phyloP scores from a whole-genome alignment of 768 basidiomycete genomes.

The Macrocybe gigantea region DNA sequence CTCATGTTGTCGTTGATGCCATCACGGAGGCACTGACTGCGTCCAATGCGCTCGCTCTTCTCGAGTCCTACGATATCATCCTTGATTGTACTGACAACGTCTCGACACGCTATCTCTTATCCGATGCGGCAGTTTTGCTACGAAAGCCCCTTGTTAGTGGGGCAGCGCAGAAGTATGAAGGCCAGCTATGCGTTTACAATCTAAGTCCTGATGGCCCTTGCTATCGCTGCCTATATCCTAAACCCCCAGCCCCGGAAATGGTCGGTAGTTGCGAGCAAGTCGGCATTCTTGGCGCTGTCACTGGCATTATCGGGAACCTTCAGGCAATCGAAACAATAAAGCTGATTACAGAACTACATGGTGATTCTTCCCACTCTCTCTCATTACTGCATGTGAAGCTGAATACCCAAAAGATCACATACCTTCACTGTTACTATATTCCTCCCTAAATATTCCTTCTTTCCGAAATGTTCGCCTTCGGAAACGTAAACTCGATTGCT shows the following conservation, averaged over 20 bases:
- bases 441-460: constrained; percentile 60
- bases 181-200: constrained; percentile 77
- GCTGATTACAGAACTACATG: constrained; percentile 61
- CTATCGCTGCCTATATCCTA: constrained; percentile 91
- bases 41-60: constrained; percentile 56
- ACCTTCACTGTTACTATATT: constrained; percentile 68
- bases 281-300: constrained; percentile 84
- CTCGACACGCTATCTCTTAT: constrained; percentile 87
- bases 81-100: constrained; percentile 96
- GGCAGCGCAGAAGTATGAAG: constrained; percentile 83
- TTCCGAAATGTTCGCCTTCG: constrained; percentile 86
- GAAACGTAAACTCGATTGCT: constrained; percentile 60
- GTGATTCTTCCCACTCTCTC: constrained; percentile 27
- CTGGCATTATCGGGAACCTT: constrained; percentile 83
- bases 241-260: constrained; percentile 57
- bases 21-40: constrained; percentile 49
- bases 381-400: not conserved
- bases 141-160: constrained; percentile 86
- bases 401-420: constrained; percentile 33
- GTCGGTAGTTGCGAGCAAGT: constrained; percentile 81
- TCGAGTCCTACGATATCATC: constrained; percentile 66
- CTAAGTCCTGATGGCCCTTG: constrained; percentile 71
- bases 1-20: constrained; percentile 53
- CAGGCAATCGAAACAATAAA: constrained; percentile 90
- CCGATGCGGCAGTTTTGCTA: constrained; percentile 74